Evolutionary conservation across 2,329 filamentous ascomycete genomes (phyloP).

Genomic region (Colletotrichum karsti): DNA sequence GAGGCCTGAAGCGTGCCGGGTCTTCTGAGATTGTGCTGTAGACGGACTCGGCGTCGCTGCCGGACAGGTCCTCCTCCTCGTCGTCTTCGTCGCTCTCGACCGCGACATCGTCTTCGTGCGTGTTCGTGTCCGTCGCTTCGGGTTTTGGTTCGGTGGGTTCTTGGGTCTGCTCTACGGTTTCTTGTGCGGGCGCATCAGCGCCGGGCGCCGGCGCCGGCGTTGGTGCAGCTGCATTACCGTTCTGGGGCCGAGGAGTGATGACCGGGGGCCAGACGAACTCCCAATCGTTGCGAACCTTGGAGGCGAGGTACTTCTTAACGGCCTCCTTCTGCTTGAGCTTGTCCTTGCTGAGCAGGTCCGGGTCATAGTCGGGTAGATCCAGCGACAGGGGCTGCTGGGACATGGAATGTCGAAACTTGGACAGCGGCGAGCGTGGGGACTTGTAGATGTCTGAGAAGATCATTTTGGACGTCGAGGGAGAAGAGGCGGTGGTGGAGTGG

Average conservation of each 20-base stretch:
- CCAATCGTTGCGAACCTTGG: slow-evolving; percentile 68
- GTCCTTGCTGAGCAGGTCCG: slow-evolving; percentile 69
- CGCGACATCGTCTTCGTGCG: slow-evolving; percentile 12
- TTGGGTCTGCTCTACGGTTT: background rate
- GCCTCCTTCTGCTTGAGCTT: slow-evolving; percentile 71
- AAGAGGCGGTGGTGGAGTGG: slow-evolving; percentile 1
- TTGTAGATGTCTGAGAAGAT: slow-evolving; percentile 69
- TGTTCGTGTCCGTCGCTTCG: background rate
- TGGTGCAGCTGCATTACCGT: background rate
- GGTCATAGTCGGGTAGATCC: slow-evolving; percentile 58
- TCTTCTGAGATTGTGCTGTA: slow-evolving; percentile 69
- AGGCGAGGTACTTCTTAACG: slow-evolving; percentile 62
- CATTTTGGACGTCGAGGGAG: slow-evolving; percentile 49
- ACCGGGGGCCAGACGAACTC: slow-evolving; percentile 63
- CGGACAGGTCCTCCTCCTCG: slow-evolving; percentile 49
- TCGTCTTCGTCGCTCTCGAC: slow-evolving; percentile 38
- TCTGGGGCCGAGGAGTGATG: background rate
- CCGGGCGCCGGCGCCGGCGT: background rate
- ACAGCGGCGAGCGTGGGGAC: slow-evolving; percentile 60
- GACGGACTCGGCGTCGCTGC: slow-evolving; percentile 56
- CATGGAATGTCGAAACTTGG: slow-evolving; percentile 54
- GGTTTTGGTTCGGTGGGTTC: slow-evolving; percentile 5
- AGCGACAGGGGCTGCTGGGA: slow-evolving; percentile 34
- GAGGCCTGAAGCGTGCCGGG: slow-evolving; percentile 55
- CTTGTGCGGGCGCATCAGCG: slow-evolving; percentile 5